Evolutionary conservation across 352 stramenopile species (phyloP).

Genomic region (Globisporangium alternatum): DNA sequence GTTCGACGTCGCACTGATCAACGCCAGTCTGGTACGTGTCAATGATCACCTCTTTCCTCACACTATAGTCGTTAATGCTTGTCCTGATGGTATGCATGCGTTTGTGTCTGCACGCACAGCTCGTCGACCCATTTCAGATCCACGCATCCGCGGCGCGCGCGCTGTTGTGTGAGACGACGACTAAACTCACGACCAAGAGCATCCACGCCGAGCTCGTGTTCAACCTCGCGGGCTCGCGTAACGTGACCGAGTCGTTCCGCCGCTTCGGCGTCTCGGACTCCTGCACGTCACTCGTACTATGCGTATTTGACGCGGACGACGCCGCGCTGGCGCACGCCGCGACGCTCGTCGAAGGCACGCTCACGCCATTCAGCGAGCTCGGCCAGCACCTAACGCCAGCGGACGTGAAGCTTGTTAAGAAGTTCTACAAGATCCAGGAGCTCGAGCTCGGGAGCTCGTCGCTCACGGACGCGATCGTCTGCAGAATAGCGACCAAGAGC

Average conservation of each 20-base stretch:
- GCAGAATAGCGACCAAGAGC: conserved; percentile 86
- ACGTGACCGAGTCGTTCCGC: conserved; percentile 81
- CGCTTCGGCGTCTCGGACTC: conserved; percentile 66
- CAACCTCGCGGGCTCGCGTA: conserved; percentile 80
- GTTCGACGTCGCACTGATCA: conserved; percentile 70
- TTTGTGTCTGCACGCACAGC: conserved; percentile 23
- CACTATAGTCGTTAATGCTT: not conserved
- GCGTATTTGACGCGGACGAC: conserved; percentile 70
- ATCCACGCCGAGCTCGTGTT: conserved; percentile 84
- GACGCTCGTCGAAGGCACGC: conserved; percentile 51
- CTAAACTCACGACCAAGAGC: conserved; percentile 64
- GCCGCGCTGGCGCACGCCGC: conserved; percentile 28
- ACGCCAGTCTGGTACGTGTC: conserved; percentile 54
- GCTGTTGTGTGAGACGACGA: conserved; percentile 60
- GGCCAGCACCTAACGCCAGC: conserved; percentile 41
- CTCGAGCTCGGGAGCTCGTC: conserved; percentile 61
- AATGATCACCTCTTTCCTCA: not conserved
- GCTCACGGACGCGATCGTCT: conserved; percentile 64
- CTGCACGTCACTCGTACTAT: conserved; percentile 63
- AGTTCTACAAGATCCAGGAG: conserved; percentile 86
- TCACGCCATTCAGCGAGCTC: conserved; percentile 41
- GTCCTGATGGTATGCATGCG: conserved; percentile 3
- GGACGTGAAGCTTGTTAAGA: conserved; percentile 62
- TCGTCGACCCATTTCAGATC: conserved; percentile 75
- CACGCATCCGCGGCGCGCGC: conserved; percentile 66